Base-by-base conservation (phyloP, 2,329 filamentous ascomycete species). In the Saccharata proteae region DNA sequence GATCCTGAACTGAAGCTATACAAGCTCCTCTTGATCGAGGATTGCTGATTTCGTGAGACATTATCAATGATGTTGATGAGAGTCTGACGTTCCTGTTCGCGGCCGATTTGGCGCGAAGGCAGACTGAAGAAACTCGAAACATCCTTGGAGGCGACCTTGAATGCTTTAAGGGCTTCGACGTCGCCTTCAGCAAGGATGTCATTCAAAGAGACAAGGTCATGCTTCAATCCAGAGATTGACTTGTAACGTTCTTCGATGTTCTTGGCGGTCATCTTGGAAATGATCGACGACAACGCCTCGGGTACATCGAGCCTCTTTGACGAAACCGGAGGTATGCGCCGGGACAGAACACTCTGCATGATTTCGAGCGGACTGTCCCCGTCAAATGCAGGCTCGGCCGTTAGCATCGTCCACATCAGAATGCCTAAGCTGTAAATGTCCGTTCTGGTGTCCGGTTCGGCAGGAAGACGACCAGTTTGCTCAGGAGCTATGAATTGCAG, bases 351-450 rank as follows among this genome's bases (percentile, higher is more conserved):
- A 42, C 77, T 83, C 51, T 94, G 86, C 41, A 96, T 84, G 26
- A 94, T 84, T 46, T 94, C 86, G 36, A 94, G 71, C 1, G 86
- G 82, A 1, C 75, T 78, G 9, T 74, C 69, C 7, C 83, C 88
- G 20, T 79, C 77, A 42, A 90, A 93, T 0, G 84, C 80, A 3
- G 80, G 72, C 44, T 77, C 72, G 16, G 85, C 83, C 2, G 82
- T 81, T 26, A 93, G 62, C 47, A 92, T 71, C 2, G 30, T 36
- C 79, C 84, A 94, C 52, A 94, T 88, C 2, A 94, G 57, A 22
- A 94, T 77, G 4, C 88, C 88, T 1, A 94, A 62, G 1, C 83
- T 86, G 59, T 94, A 94, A 18, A 94, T 92, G 54, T 96, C 88
- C 11, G 88, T 94, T 23, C 88, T 73, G 25, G 73, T 82, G 55